Percentiles rank a stretch among this genome's conserved stretches.
These are phyloP conservation scores for Ophiostoma novo-ulmi DNA, from an alignment of 2,329 filamentous ascomycete species.

Conservation along the genomic window DNA sequence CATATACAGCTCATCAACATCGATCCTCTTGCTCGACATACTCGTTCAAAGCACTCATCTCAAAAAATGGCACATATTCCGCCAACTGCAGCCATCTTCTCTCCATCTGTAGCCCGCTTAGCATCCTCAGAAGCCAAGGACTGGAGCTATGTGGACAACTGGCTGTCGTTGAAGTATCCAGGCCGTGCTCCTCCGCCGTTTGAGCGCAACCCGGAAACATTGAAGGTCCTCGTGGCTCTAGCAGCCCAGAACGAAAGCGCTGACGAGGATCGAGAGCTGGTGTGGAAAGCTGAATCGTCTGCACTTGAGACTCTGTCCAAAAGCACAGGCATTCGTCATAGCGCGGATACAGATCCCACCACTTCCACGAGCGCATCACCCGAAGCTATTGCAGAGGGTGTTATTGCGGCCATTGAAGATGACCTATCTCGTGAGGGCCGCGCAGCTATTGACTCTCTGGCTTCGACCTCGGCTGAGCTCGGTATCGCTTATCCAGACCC, in stretches of 20 bases:
- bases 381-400: conserved; percentile 31
- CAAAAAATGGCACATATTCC: conserved; percentile 38
- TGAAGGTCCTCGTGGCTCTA: conserved; percentile 68
- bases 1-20: neutral
- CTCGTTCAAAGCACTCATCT: neutral
- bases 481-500: conserved; percentile 47
- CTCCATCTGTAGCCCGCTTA: conserved; percentile 63
- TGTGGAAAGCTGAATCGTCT: conserved; percentile 55
- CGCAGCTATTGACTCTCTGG: conserved; percentile 53
- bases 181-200: conserved; percentile 63
- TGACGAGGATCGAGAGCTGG: conserved; percentile 60
- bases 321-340: neutral
- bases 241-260: conserved; percentile 71
- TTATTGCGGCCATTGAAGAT: conserved; percentile 52
- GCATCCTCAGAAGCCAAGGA: conserved; percentile 81
- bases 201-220: conserved; percentile 76
- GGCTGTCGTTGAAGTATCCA: conserved; percentile 68
- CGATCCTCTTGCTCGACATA: neutral
- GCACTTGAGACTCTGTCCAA: conserved; percentile 50
- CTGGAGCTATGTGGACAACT: conserved; percentile 82
- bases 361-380: neutral
- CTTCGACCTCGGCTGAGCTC: conserved; percentile 47
- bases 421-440: conserved; percentile 52
- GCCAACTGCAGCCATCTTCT: conserved; percentile 55
- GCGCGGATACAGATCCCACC: neutral